Percentiles rank a stretch among this genome's conserved stretches.
These are phyloP conservation scores for Rhododendron ovatum DNA, from an alignment of 148 eudicot genomes.

Conservation along the genomic window DNA sequence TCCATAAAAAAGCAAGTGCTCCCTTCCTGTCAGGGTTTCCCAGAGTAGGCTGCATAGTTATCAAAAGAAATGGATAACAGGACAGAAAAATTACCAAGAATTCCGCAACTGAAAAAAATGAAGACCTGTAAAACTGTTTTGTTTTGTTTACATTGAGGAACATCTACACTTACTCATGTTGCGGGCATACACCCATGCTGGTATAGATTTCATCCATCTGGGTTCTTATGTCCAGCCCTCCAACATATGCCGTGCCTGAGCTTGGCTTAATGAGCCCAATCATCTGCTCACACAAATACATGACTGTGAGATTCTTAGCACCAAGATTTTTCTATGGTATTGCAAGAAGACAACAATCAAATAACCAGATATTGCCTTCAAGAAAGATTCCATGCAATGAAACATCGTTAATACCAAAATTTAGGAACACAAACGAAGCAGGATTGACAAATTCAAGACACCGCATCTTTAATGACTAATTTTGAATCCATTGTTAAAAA, in stretches of 20 bases:
- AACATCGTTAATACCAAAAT: not conserved
- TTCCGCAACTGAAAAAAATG: not conserved
- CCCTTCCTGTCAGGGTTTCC: slow-evolving; percentile 87
- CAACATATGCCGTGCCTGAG: slow-evolving; percentile 71
- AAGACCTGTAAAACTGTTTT: slow-evolving; percentile 3
- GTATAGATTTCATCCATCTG: slow-evolving; percentile 75
- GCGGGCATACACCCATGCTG: slow-evolving; percentile 98
- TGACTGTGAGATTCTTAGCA: not conserved
- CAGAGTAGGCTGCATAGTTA: slow-evolving; percentile 65
- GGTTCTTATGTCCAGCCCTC: slow-evolving; percentile 65
- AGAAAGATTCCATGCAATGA: not conserved
- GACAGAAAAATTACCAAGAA: not conserved
- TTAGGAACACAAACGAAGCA: not conserved
- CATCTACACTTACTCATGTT: slow-evolving; percentile 67
- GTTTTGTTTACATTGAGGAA: not conserved
- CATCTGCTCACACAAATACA: slow-evolving; percentile 47
- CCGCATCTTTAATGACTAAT: not conserved
- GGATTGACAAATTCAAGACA: not conserved
- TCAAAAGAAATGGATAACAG: slow-evolving; percentile 1
- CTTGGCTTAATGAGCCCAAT: slow-evolving; percentile 85
- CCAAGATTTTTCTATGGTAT: not conserved
- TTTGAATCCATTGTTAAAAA: not conserved
- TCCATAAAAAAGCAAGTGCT: slow-evolving; percentile 87
- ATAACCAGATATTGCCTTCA: no score
- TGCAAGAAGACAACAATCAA: not conserved